Evolutionary conservation across 768 basidiomycete species (phyloP).

Genomic region (Kwoniella bestiolae): DNA sequence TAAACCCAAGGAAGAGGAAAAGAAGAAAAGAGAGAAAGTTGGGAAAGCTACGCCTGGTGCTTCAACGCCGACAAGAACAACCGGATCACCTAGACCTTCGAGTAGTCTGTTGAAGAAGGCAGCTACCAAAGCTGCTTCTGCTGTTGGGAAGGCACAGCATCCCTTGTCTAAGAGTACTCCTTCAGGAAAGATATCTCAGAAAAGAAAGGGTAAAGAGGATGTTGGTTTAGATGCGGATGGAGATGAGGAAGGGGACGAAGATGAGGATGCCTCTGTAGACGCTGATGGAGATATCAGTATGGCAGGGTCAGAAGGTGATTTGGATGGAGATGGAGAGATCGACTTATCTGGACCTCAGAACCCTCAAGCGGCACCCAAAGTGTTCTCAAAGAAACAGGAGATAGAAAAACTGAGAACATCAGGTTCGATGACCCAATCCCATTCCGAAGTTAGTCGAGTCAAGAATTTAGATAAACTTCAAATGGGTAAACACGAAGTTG

Average conservation of each 20-base stretch:
- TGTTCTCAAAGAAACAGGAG: conserved; percentile 96
- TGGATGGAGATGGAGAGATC: conserved; percentile 56
- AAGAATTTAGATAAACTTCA: conserved; percentile 97
- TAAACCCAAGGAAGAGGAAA: conserved; percentile 49
- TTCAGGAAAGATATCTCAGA: conserved; percentile 33
- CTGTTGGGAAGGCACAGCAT: conserved; percentile 54
- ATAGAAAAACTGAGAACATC: conserved; percentile 97
- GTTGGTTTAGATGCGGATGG: conserved; percentile 60
- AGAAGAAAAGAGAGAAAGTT: conserved; percentile 63
- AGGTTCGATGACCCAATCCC: conserved; percentile 98
- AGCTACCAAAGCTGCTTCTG: conserved; percentile 50
- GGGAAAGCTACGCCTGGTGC: conserved; percentile 58
- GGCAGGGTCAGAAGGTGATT: conserved; percentile 63
- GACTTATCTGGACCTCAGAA: conserved; percentile 62
- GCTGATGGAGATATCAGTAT: conserved; percentile 60
- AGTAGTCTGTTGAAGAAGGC: conserved; percentile 59
- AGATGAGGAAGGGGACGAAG: conserved; percentile 69
- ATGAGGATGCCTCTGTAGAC: conserved; percentile 40
- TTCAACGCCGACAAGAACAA: conserved; percentile 24
- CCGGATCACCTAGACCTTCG: conserved; percentile 39
- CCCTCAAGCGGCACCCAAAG: conserved; percentile 62
- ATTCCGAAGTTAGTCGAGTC: conserved; percentile 95
- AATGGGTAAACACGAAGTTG: conserved; percentile 94
- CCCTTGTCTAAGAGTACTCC: conserved; percentile 55
- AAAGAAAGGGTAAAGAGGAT: conserved; percentile 41